Evolutionary conservation across 495 filamentous ascomycete species (phyloP), one percentile per base, ranked within the genome.

Genomic region (Podospora conica): DNA sequence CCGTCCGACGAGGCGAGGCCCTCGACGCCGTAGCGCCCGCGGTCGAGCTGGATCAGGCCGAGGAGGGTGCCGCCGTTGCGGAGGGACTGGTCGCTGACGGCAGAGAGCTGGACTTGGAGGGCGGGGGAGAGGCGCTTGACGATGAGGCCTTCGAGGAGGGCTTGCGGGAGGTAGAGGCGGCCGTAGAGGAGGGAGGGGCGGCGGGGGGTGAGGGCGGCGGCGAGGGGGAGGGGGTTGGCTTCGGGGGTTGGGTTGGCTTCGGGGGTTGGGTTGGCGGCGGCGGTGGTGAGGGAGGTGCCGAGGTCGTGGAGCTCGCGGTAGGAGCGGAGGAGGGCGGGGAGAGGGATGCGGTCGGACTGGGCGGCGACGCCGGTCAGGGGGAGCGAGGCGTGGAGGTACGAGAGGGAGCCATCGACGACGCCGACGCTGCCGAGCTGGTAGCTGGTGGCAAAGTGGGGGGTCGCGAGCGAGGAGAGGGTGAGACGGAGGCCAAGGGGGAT

Each of bases 1-100:
- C 92, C 94, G 69, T 97, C 94, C 0, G 95, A 94, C 65, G 91
- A 96, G 75, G 92, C 95, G 6, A 98, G 84, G 58, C 92, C 93
- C 73, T 98, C 95, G 7, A 91, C 86, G 70, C 88, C 91, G 77
- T 93, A 97, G 69, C 92, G 93, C 15, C 93, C 93, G 22, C 83
- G 84, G 74, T 98, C 93, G 63, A 93, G 91, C 70, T 96, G 93
- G 28, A 94, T 80, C 63, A 96, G 84, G 0, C 91, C 89, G 33
- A 98, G 81, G 61, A 88, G 74, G 3, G 89, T 90, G 25, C 90
- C 91, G 23, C 90, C 90, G 73, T 90, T 90, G 55, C 88, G 84
- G 33, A 94, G 74, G n/a, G 79, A 79, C 20, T 84, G 81, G 63
- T 92, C 90, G 61, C 91, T 96, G 22, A 96, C 93, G 57, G 91